A percentile compares a stretch with the other conserved stretches of the same genome.
phyloP scores from a whole-genome alignment of 148 eudicot genomes.

The Camellia lanceoleosa region DNA sequence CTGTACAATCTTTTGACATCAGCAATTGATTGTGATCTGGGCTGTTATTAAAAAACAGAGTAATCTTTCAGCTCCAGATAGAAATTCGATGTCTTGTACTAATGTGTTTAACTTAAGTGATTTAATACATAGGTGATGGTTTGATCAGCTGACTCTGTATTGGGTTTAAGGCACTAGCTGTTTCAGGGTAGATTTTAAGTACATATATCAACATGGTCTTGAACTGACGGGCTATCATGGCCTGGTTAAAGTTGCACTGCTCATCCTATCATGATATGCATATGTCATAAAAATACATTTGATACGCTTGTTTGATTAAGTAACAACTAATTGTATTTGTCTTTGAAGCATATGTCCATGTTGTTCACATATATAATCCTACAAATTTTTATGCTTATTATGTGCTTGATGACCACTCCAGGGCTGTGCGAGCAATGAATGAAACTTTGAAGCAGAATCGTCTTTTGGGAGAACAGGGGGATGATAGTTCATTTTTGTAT shows the following conservation, averaged over 20 bases:
- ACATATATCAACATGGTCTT: neutral
- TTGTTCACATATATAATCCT: neutral
- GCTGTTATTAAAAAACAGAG: neutral
- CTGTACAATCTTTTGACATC: neutral
- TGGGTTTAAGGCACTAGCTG: neutral
- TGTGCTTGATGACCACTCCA: constrained; percentile 21
- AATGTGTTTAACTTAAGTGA: neutral
- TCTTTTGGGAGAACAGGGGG: constrained; percentile 62
- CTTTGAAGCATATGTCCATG: neutral
- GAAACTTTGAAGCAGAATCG: constrained; percentile 95
- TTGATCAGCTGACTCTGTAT: neutral
- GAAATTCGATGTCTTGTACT: neutral
- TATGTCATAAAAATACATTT: no score
- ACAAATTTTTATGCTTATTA: neutral
- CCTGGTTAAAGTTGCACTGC: no score
- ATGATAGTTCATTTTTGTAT: constrained; percentile 49
- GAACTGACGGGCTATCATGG: neutral
- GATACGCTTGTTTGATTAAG: no score
- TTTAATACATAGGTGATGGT: neutral
- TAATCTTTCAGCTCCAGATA: neutral
- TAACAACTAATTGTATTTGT: no score
- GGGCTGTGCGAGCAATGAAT: constrained; percentile 98
- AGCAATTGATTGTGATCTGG: neutral
- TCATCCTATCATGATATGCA: no score
- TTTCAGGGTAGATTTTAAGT: neutral